A percentile compares a stretch with the other conserved stretches of the same genome.
These are phyloP conservation scores for Sanghuangporus weigelae DNA, from an alignment of 1,284 basidiomycete species.

Conservation along the genomic window DNA sequence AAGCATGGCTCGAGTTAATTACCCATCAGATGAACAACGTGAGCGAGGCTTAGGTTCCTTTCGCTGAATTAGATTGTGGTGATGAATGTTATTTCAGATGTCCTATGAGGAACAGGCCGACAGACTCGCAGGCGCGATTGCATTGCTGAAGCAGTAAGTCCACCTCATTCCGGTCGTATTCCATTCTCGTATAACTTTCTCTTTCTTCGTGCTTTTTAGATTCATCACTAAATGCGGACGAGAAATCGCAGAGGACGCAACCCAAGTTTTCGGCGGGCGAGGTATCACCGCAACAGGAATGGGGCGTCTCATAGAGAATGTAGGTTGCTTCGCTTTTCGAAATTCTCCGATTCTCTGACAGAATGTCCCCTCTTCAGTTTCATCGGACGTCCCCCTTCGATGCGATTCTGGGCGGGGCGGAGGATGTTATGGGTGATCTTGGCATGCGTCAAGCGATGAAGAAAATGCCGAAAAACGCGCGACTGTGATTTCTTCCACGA, in stretches of 20 bases:
- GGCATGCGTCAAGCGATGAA: conserved; percentile 65
- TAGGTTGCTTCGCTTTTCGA: conserved; percentile 26
- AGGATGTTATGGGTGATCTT: conserved; percentile 60
- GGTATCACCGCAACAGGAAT: conserved; percentile 59
- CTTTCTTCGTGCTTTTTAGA: conserved; percentile 30
- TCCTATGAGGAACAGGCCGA: conserved; percentile 76
- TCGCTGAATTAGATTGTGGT: neutral
- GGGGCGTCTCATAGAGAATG: conserved; percentile 60
- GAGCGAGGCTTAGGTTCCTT: conserved; percentile 22
- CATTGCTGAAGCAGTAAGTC: conserved; percentile 62
- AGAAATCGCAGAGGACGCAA: conserved; percentile 68
- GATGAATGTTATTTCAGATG: conserved; percentile 43
- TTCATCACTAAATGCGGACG: conserved; percentile 62
- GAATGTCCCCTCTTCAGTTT: conserved; percentile 24
- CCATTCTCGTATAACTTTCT: neutral
- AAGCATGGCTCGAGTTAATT: conserved; percentile 86
- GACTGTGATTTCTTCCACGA: conserved; percentile 31
- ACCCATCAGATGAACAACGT: conserved; percentile 94
- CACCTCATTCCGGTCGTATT: neutral
- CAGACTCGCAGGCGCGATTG: conserved; percentile 70
- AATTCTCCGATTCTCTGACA: neutral
- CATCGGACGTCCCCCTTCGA: conserved; percentile 37
- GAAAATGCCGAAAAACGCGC: conserved; percentile 53
- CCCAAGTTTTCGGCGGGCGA: conserved; percentile 60
- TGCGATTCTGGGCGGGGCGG: conserved; percentile 56